Conservation (phyloP, 345 rosid genomes). For the Dovyalis caffra region DNA sequence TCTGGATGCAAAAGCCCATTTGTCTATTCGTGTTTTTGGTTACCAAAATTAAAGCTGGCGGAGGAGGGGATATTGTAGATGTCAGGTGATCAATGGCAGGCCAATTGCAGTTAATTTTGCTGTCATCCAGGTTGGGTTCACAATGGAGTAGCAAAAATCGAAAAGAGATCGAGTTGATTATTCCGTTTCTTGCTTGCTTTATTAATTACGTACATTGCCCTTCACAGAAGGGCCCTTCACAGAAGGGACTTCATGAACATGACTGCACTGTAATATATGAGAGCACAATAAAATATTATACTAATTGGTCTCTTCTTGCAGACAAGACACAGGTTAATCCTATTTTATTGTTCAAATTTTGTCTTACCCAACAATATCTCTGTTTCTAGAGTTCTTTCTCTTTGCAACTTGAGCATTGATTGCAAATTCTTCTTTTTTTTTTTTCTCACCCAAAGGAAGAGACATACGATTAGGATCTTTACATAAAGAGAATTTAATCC, state of each 20-base stretch:
- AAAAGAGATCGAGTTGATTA: not conserved
- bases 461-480: not conserved
- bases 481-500: not conserved
- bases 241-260: not conserved
- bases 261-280: constrained; percentile 1
- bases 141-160: not conserved
- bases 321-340: not conserved
- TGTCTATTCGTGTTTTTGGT: too few species aligned
- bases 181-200: not conserved
- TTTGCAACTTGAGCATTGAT: not conserved
- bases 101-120: too few species aligned
- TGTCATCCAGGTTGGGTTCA: not conserved
- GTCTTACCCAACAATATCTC: not conserved
- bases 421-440: not conserved
- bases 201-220: not conserved
- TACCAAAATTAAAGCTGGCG: too few species aligned
- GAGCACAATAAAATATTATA: not conserved
- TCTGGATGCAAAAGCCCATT: not conserved
- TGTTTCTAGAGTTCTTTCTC: not conserved
- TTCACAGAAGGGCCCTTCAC: not conserved
- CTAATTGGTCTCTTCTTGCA: not conserved
- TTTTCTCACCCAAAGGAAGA: not conserved
- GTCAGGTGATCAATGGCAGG: too few species aligned
- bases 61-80: too few species aligned
- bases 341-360: not conserved